A percentile compares a stretch with the other conserved stretches of the same genome.
Evolutionary conservation across 78 protist species (phyloP).

Genomic region (Emiliania huxleyi): DNA sequence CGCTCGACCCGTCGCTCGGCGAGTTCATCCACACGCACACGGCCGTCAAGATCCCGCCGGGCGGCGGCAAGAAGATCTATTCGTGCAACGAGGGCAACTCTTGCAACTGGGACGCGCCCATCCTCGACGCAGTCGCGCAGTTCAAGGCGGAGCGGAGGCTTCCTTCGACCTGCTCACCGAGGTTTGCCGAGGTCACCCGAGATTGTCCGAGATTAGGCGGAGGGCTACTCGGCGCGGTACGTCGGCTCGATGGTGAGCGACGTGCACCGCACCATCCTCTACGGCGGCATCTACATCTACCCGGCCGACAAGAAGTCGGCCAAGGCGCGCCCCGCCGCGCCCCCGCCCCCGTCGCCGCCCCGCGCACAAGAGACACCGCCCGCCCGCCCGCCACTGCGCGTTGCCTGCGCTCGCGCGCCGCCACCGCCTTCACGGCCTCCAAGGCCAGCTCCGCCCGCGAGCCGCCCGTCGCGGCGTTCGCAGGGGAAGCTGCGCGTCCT

Average conservation of each 20-base stretch:
- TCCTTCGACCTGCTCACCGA: too few species aligned
- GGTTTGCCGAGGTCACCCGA: too few species aligned
- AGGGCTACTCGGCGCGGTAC: conserved; percentile 76
- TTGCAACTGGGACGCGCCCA: conserved; percentile 63
- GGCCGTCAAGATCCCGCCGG: background rate
- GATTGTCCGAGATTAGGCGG: too few species aligned
- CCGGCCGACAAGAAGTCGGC: conserved; percentile 80
- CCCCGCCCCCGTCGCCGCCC: background rate
- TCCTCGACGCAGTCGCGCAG: conserved; percentile 21
- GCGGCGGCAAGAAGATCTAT: conserved; percentile 65
- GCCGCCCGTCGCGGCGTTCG: background rate
- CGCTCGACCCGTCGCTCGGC: conserved; percentile 68
- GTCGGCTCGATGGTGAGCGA: conserved; percentile 92
- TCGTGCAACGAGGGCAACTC: conserved; percentile 88
- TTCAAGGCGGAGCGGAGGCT: conserved; percentile 34
- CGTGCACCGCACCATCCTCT: conserved; percentile 87
- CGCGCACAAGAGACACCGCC: too few species aligned
- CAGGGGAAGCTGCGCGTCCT: conserved; percentile 78
- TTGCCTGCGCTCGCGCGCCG: too few species aligned
- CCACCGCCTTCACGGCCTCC: too few species aligned
- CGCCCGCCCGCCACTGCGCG: too few species aligned
- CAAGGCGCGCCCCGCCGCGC: background rate
- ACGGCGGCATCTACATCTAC: conserved; percentile 92
- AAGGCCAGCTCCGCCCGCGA: too few species aligned
- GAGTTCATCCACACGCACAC: conserved; percentile 76